Conservation (phyloP, 352 stramenopile species). For the Pythium grandisporangium region DNA sequence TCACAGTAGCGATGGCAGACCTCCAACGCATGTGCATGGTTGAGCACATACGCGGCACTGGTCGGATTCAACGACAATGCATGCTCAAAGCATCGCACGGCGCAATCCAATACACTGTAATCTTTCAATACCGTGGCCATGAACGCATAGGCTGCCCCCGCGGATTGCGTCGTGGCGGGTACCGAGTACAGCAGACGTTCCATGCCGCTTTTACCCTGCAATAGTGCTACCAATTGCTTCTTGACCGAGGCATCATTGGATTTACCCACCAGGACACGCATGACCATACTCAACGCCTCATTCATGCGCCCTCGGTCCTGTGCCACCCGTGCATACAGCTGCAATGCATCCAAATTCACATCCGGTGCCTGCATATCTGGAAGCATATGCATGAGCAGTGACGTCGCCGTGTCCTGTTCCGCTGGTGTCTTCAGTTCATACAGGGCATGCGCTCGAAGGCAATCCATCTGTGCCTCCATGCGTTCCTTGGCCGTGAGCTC, state of each 20-base stretch:
- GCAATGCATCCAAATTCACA: conserved; percentile 56
- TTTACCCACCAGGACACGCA: conserved; percentile 49
- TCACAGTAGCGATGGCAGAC: conserved; percentile 25
- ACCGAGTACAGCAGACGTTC: conserved; percentile 28
- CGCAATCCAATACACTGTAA: conserved; percentile 37
- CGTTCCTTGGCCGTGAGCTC: conserved; percentile 18
- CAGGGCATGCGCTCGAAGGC: conserved; percentile 35
- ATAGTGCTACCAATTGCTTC: conserved; percentile 31
- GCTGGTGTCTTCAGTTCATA: conserved; percentile 27
- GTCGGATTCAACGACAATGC: conserved; percentile 22
- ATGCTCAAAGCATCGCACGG: conserved; percentile 44
- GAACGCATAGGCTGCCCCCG: conserved; percentile 61
- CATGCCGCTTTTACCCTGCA: conserved; percentile 29
- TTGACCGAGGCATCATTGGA: conserved; percentile 39
- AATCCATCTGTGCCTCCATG: conserved; percentile 37
- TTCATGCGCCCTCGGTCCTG: conserved; percentile 45
- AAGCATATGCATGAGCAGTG: conserved; percentile 42
- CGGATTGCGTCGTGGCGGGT: conserved; percentile 22
- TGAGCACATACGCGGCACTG: conserved; percentile 58
- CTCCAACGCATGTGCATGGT: conserved; percentile 55
- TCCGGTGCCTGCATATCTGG: conserved; percentile 33
- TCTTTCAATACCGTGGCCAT: conserved; percentile 73
- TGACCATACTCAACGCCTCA: conserved; percentile 57
- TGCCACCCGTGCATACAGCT: conserved; percentile 51
- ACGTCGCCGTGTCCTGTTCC: conserved; percentile 45